A percentile compares a stretch with the other conserved stretches of the same genome.
Conservation (phyloP, 148 eudicot species). For the Rhododendron vialii region DNA sequence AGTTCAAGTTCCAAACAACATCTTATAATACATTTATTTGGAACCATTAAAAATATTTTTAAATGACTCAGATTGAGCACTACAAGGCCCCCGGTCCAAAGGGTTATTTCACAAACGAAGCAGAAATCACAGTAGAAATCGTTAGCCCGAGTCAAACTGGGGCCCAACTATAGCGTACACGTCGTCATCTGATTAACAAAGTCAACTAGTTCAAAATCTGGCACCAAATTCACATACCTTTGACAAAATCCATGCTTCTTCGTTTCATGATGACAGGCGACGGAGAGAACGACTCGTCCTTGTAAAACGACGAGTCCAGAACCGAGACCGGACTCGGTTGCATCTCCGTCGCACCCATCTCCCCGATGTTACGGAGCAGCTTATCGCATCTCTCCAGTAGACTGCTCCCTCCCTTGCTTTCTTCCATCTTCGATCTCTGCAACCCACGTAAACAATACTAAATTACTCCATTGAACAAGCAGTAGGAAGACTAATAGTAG, state of each 20-base stretch:
- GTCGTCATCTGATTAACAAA: neutral
- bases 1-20: too few species aligned
- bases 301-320: slow-evolving; percentile 86
- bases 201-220: neutral
- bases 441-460: neutral
- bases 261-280: slow-evolving; percentile 88
- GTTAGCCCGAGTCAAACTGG: neutral
- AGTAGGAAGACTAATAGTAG: too few species aligned
- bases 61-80: too few species aligned
- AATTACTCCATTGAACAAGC: neutral
- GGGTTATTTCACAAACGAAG: too few species aligned
- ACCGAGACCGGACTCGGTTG: slow-evolving; percentile 98
- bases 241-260: slow-evolving; percentile 59
- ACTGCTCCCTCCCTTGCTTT: slow-evolving; percentile 58
- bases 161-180: neutral
- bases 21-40: too few species aligned
- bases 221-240: slow-evolving; percentile 45
- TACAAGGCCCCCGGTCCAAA: too few species aligned
- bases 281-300: slow-evolving; percentile 83
- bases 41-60: too few species aligned
- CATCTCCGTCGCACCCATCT: slow-evolving; percentile 57
- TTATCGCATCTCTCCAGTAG: slow-evolving; percentile 78
- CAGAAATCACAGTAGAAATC: neutral
- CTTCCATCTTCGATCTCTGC: slow-evolving; percentile 68
- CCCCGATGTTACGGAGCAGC: slow-evolving; percentile 72